Conservation (phyloP, 441 rosid species). For the Pelargonium australe region DNA sequence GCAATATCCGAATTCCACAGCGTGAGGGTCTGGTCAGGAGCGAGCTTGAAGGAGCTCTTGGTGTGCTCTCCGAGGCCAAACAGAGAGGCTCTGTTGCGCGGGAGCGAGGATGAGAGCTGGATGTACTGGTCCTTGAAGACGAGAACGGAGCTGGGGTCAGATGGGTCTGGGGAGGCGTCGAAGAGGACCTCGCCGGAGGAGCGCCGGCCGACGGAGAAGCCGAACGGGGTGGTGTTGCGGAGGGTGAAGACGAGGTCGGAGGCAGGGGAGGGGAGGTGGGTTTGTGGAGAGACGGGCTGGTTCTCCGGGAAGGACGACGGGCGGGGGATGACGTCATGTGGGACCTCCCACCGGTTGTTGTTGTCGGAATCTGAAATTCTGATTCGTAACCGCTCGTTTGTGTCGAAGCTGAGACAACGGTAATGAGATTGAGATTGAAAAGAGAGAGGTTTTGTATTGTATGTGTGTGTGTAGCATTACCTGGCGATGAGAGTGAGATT, state of each 20-base stretch:
- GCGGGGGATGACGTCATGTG: no score
- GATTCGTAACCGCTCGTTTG: no score
- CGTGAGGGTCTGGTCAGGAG: conserved; percentile 32
- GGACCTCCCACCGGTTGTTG: no score
- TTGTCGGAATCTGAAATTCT: no score
- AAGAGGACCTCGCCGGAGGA: conserved; percentile 64
- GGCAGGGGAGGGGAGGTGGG: not conserved
- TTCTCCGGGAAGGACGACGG: no score
- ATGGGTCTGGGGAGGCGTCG: conserved; percentile 33
- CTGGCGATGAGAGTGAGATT: no score
- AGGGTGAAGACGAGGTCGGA: no score
- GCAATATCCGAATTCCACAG: conserved; percentile 56
- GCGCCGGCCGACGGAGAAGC: conserved; percentile 47
- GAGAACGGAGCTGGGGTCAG: conserved; percentile 31
- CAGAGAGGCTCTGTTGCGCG: conserved; percentile 37
- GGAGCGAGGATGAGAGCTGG: conserved; percentile 54
- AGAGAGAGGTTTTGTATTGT: no score
- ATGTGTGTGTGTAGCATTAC: no score
- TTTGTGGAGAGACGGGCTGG: not conserved
- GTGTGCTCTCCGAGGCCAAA: conserved; percentile 83
- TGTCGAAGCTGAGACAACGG: no score
- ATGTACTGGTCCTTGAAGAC: conserved; percentile 74
- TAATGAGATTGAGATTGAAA: no score
- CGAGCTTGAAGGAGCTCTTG: conserved; percentile 45
- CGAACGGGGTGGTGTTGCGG: conserved; percentile 45